phyloP scores from a whole-genome alignment of 2,329 filamentous ascomycete genomes.

The Penicillium thymicola region DNA sequence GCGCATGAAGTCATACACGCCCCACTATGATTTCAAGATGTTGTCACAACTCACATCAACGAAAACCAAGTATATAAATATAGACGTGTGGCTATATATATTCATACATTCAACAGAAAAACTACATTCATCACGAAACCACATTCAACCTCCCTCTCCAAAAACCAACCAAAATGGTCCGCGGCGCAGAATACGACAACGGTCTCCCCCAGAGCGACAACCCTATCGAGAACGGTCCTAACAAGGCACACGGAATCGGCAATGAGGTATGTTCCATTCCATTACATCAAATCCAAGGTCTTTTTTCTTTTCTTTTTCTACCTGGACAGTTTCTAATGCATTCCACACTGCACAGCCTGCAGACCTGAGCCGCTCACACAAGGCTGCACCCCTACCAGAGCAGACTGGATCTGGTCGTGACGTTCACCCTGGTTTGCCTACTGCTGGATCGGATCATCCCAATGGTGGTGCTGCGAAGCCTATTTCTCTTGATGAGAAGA shows the following conservation, averaged over 20 bases:
- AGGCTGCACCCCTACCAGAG: slow-evolving; percentile 37
- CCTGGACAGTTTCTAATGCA: slow-evolving; percentile 3
- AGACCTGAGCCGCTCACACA: slow-evolving; percentile 31
- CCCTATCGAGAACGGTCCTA: slow-evolving; percentile 34
- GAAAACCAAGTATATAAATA: background rate
- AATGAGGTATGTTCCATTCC: slow-evolving; percentile 26
- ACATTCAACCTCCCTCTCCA: background rate
- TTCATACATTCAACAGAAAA: too few relatives aligned
- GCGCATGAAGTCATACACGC: slow-evolving; percentile 29
- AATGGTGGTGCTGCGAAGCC: slow-evolving; percentile 36
- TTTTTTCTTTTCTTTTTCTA: too few relatives aligned
- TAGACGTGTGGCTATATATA: too few relatives aligned
- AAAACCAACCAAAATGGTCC: slow-evolving; percentile 34
- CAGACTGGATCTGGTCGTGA: slow-evolving; percentile 28
- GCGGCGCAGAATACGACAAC: slow-evolving; percentile 41
- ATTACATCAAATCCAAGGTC: background rate
- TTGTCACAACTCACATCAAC: slow-evolving; percentile 18
- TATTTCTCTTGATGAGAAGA: slow-evolving; percentile 34
- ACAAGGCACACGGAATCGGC: slow-evolving; percentile 36
- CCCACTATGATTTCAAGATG: slow-evolving; percentile 35
- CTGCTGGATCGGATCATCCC: slow-evolving; percentile 19
- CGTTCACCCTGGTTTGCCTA: slow-evolving; percentile 25
- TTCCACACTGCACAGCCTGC: slow-evolving; percentile 23
- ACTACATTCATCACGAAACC: background rate
- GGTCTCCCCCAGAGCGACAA: slow-evolving; percentile 40